Conservation (phyloP, 2,329 filamentous ascomycete genomes). For the Fusarium ramigenum region DNA sequence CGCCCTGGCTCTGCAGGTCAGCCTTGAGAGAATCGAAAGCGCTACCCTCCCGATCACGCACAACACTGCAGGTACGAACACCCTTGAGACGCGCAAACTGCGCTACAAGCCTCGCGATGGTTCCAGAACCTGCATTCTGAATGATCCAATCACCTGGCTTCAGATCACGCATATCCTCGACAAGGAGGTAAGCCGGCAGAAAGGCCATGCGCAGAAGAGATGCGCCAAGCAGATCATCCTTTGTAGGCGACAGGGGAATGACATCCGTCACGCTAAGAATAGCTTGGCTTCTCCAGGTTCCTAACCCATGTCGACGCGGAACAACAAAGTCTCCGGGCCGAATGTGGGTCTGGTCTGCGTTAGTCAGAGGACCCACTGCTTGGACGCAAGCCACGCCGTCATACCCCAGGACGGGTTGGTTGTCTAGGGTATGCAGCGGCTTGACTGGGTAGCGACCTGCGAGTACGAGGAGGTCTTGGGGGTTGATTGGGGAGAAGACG, state of each 20-base stretch:
- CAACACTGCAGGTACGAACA: slow-evolving; percentile 10
- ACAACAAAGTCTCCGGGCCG: slow-evolving; percentile 6
- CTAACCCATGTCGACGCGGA: slow-evolving; percentile 14
- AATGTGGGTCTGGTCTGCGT: neutral
- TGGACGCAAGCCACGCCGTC: slow-evolving; percentile 18
- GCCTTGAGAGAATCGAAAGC: neutral
- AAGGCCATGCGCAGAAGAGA: slow-evolving; percentile 14
- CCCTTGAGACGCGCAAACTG: slow-evolving; percentile 22
- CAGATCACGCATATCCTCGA: slow-evolving; percentile 7
- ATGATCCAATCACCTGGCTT: slow-evolving; percentile 26
- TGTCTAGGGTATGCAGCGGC: slow-evolving; percentile 5
- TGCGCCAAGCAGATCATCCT: slow-evolving; percentile 1
- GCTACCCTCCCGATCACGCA: slow-evolving; percentile 4
- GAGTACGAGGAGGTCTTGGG: slow-evolving; percentile 18
- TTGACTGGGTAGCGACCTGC: slow-evolving; percentile 23
- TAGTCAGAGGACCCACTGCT: neutral
- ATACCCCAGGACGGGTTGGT: slow-evolving; percentile 4
- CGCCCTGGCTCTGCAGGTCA: neutral
- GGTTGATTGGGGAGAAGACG: slow-evolving; percentile 18
- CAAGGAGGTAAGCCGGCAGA: slow-evolving; percentile 19
- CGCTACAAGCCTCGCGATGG: slow-evolving; percentile 9
- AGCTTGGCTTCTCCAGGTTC: slow-evolving; percentile 12
- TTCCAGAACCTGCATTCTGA: slow-evolving; percentile 14
- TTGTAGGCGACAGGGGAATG: neutral
- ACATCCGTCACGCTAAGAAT: slow-evolving; percentile 2